Percentiles rank a stretch among this genome's conserved stretches.
Evolutionary conservation across 345 rosid species (phyloP).

Genomic region (Aurinia saxatilis): DNA sequence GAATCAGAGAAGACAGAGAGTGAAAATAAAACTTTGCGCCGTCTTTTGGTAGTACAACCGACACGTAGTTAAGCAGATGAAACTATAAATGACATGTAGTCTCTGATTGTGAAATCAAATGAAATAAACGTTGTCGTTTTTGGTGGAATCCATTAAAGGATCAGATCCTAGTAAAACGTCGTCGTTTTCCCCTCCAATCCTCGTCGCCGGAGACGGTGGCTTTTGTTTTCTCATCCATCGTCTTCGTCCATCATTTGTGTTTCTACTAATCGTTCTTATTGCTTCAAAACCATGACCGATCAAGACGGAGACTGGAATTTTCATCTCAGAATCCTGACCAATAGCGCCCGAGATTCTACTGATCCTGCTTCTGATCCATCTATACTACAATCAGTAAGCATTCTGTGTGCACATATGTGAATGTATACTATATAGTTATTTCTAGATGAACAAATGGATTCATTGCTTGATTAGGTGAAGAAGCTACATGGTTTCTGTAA

Average conservation of each 20-base stretch:
- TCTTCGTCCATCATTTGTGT: not conserved
- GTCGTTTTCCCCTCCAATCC: no score
- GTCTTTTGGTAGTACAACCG: not conserved
- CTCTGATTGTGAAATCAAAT: no score
- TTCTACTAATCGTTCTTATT: not conserved
- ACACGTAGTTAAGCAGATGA: not conserved
- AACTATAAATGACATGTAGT: no score
- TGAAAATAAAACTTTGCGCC: not conserved
- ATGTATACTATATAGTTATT: not conserved
- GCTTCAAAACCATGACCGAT: conserved; percentile 33
- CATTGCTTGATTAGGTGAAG: conserved; percentile 43
- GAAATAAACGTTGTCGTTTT: no score
- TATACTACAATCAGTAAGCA: conserved; percentile 56
- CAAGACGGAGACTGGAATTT: conserved; percentile 65
- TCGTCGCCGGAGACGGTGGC: not conserved
- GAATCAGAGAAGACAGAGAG: not conserved
- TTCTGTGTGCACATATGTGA: not conserved
- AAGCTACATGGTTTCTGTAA: conserved; percentile 66
- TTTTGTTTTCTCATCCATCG: not conserved
- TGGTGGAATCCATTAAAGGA: no score
- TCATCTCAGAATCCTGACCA: conserved; percentile 60
- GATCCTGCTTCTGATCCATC: conserved; percentile 89
- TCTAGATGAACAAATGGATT: not conserved
- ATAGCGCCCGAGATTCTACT: conserved; percentile 64
- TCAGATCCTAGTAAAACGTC: no score